A percentile compares a stretch with the other conserved stretches of the same genome.
Conservation (phyloP, 2,329 filamentous ascomycete species). For the Penicillium nordicum region DNA sequence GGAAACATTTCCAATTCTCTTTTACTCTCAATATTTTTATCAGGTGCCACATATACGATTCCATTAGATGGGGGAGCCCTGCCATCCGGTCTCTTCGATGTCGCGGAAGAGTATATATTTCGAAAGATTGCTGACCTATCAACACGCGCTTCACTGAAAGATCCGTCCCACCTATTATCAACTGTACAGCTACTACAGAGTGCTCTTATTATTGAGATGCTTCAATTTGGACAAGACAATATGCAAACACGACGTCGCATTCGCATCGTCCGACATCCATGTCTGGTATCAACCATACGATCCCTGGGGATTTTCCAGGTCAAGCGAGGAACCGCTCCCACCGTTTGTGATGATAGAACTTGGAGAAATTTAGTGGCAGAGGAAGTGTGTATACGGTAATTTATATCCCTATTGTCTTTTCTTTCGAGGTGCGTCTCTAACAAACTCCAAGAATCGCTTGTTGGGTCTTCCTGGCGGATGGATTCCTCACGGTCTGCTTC, state of each 20-base stretch:
- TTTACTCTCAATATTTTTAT: slow-evolving; percentile 28
- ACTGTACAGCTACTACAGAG: slow-evolving; percentile 28
- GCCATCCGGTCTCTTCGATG: slow-evolving; percentile 24
- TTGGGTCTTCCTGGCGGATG: slow-evolving; percentile 33
- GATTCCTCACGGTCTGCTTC: slow-evolving; percentile 33
- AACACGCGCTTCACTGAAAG: slow-evolving; percentile 9
- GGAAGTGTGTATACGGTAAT: slow-evolving; percentile 28
- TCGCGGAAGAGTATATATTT: slow-evolving; percentile 32
- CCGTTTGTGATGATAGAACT: slow-evolving; percentile 15
- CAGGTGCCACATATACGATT: slow-evolving; percentile 27
- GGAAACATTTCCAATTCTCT: slow-evolving; percentile 25
- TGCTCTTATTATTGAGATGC: slow-evolving; percentile 33
- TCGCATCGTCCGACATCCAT: slow-evolving; percentile 31
- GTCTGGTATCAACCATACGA: slow-evolving; percentile 29
- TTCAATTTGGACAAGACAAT: slow-evolving; percentile 31
- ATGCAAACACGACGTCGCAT: slow-evolving; percentile 30
- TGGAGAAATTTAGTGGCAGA: slow-evolving; percentile 27
- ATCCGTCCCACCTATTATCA: slow-evolving; percentile 6
- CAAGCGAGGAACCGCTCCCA: slow-evolving; percentile 18
- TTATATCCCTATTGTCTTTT: not conserved
- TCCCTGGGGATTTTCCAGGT: slow-evolving; percentile 28
- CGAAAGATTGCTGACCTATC: slow-evolving; percentile 24
- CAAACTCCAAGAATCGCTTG: slow-evolving; percentile 20
- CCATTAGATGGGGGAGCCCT: slow-evolving; percentile 17
- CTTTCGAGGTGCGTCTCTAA: not conserved